These are phyloP conservation scores for Phytophthora palmivora DNA, from an alignment of 352 stramenopile species.

Conservation along the genomic window DNA sequence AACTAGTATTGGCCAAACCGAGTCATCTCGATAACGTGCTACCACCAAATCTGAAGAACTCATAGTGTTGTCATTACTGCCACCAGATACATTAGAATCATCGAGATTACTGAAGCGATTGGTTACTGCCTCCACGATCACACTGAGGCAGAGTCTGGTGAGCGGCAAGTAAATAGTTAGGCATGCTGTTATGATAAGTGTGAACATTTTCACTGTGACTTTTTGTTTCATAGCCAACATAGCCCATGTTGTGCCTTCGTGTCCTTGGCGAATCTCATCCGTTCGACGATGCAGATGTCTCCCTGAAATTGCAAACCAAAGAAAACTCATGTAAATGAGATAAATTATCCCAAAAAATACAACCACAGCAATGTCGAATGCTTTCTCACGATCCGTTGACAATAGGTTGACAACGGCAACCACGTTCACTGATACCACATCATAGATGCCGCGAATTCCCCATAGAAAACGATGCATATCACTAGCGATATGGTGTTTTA, in stretches of 20 bases:
- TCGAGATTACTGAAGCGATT: neutral
- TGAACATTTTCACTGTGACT: conserved; percentile 44
- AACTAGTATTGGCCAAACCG: conserved; percentile 35
- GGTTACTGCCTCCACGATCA: conserved; percentile 16
- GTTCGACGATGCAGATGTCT: conserved; percentile 43
- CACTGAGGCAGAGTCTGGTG: conserved; percentile 46
- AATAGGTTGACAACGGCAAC: conserved; percentile 4
- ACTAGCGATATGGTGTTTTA: conserved; percentile 22
- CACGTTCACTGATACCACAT: conserved; percentile 38
- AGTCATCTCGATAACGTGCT: conserved; percentile 20
- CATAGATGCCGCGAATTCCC: conserved; percentile 33
- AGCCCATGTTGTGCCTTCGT: conserved; percentile 52
- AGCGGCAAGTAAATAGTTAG: conserved; percentile 57
- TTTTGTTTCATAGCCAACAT: conserved; percentile 41
- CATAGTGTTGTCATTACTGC: neutral
- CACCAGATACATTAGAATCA: neutral
- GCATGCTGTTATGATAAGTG: conserved; percentile 48
- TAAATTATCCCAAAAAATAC: conserved; percentile 36
- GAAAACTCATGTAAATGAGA: conserved; percentile 38
- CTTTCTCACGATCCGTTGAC: neutral
- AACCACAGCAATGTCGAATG: conserved; percentile 35
- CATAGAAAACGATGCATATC: conserved; percentile 21
- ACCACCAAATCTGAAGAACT: conserved; percentile 24
- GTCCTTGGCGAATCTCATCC: conserved; percentile 55
- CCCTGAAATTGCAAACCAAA: conserved; percentile 51